Percentiles rank a stretch among this genome's conserved stretches.
Conservation (phyloP, 345 rosid genomes). For the Camelina hispida region DNA sequence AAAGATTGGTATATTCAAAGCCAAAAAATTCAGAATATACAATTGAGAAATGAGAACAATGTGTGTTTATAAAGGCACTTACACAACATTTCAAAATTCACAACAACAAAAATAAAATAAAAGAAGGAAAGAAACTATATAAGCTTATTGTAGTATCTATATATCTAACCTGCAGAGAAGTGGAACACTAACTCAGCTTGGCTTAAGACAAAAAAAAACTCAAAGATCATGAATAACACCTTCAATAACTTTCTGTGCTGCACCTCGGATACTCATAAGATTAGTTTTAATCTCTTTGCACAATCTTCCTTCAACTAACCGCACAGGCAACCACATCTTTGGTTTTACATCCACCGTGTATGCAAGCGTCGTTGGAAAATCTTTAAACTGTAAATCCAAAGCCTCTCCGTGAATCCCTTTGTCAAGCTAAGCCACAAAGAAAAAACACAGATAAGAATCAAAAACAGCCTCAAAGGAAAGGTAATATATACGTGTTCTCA, state of each 20-base stretch:
- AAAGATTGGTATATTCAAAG: slow-evolving; percentile 16
- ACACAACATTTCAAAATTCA: slow-evolving; percentile 1
- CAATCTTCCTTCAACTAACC: slow-evolving; percentile 80
- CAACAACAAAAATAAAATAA: too few species aligned
- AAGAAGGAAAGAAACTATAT: neutral
- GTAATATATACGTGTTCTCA: neutral
- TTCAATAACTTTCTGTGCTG: slow-evolving; percentile 58
- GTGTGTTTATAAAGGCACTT: slow-evolving; percentile 8
- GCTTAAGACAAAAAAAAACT: slow-evolving; percentile 18
- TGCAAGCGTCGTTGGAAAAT: slow-evolving; percentile 61
- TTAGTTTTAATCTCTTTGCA: slow-evolving; percentile 72
- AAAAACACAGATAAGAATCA: neutral
- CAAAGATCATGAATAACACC: slow-evolving; percentile 45
- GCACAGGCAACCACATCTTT: slow-evolving; percentile 81
- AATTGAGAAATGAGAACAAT: slow-evolving; percentile 6
- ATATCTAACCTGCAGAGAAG: slow-evolving; percentile 10
- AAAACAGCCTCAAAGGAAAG: neutral
- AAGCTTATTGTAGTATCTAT: neutral
- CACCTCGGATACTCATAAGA: slow-evolving; percentile 65
- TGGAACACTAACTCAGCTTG: neutral
- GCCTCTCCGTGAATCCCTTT: slow-evolving; percentile 43
- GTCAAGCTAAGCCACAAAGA: slow-evolving; percentile 48
- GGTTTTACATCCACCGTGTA: slow-evolving; percentile 76
- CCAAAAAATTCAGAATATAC: slow-evolving; percentile 15
- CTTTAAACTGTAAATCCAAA: slow-evolving; percentile 45